These are phyloP conservation scores for Ceratocystis alfenasii DNA, from an alignment of 2,329 filamentous ascomycete genomes.

Conservation along the genomic window DNA sequence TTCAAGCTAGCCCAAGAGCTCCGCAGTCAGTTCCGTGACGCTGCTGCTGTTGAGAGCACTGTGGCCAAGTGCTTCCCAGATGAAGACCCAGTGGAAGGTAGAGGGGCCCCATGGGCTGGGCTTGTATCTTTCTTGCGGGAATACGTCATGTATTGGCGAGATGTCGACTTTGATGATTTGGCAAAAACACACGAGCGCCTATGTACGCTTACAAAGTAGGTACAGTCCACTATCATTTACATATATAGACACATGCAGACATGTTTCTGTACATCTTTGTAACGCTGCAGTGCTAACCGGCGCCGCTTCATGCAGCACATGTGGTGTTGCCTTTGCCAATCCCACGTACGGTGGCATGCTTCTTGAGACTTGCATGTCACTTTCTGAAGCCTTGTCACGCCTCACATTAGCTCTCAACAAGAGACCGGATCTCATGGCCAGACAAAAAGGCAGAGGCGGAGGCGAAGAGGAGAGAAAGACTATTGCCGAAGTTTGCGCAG, in stretches of 20 bases:
- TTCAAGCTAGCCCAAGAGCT: constrained; percentile 56
- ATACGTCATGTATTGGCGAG: constrained; percentile 69
- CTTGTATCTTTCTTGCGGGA: constrained; percentile 70
- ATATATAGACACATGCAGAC: neutral
- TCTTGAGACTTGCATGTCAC: constrained; percentile 68
- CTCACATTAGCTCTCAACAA: constrained; percentile 77
- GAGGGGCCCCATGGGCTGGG: constrained; percentile 59
- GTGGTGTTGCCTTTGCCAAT: constrained; percentile 69
- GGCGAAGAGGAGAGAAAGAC: constrained; percentile 59
- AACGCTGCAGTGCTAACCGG: neutral
- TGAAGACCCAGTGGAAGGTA: constrained; percentile 43
- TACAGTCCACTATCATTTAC: constrained; percentile 20
- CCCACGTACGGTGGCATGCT: constrained; percentile 69
- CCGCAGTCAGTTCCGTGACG: constrained; percentile 40
- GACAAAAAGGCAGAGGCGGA: constrained; percentile 27
- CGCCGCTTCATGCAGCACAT: constrained; percentile 45
- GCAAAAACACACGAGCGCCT: constrained; percentile 64
- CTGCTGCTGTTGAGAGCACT: constrained; percentile 47
- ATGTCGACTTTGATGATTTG: constrained; percentile 65
- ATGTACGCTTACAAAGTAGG: constrained; percentile 62
- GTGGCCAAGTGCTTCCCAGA: constrained; percentile 54
- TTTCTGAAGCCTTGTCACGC: constrained; percentile 67
- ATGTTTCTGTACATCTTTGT: neutral
- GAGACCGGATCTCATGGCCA: constrained; percentile 58
- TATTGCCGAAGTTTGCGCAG: constrained; percentile 75